A percentile compares a stretch with the other conserved stretches of the same genome.
These are phyloP conservation scores for Pseudozyma sp. DNA, from an alignment of 1,284 basidiomycete species.

Conservation along the genomic window DNA sequence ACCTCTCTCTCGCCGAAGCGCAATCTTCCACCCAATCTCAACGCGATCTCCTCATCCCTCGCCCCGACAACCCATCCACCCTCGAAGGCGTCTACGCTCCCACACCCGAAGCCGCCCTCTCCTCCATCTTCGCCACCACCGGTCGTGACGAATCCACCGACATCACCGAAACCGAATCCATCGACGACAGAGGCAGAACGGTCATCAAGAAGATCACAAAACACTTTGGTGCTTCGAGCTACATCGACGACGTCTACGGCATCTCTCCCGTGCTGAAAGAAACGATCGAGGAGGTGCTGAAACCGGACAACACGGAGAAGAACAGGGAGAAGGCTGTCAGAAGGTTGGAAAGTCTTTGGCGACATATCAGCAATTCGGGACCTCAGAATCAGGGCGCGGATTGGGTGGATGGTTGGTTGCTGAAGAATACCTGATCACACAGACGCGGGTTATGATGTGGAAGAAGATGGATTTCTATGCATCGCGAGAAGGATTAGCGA, in stretches of 20 bases:
- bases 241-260: constrained; percentile 44
- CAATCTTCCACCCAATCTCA: constrained; percentile 26
- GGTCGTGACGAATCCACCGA: constrained; percentile 11
- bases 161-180: not conserved
- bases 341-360: constrained; percentile 42
- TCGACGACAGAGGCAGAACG: constrained; percentile 4
- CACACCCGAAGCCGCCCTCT: constrained; percentile 27
- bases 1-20: constrained; percentile 25
- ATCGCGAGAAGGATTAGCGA: not conserved
- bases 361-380: constrained; percentile 22
- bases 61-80: constrained; percentile 24
- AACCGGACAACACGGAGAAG: constrained; percentile 7
- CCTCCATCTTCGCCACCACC: constrained; percentile 8
- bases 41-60: constrained; percentile 23
- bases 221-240: constrained; percentile 21
- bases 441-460: no score
- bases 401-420: constrained; percentile 44
- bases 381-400: constrained; percentile 6
- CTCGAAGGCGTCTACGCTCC: constrained; percentile 42
- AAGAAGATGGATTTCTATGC: not conserved
- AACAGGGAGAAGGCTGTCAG: constrained; percentile 31
- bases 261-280: constrained; percentile 13
- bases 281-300: constrained; percentile 26
- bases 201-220: constrained; percentile 29
- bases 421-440: constrained; percentile 16